Percentiles rank a stretch among this genome's conserved stretches.
Conservation (phyloP, 2,329 filamentous ascomycete genomes). For the Beauveria brongniartii region DNA sequence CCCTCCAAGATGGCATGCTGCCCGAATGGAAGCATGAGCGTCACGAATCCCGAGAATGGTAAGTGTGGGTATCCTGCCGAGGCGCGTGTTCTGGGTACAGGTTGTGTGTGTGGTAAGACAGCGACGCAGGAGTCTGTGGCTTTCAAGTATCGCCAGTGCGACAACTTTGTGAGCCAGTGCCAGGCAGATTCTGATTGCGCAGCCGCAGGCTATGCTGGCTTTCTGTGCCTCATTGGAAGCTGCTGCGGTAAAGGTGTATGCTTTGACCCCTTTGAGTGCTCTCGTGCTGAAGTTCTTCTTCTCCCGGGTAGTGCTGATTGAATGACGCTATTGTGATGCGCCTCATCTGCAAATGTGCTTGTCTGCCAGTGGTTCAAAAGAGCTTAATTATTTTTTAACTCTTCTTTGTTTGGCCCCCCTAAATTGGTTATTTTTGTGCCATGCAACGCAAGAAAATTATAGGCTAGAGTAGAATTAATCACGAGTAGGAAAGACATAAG, state of each 20-base stretch:
- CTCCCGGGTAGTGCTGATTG: constrained; percentile 15
- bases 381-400: too few species aligned
- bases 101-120: constrained; percentile 28
- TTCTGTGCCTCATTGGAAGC: constrained; percentile 27
- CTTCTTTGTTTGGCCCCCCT: too few species aligned
- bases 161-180: constrained; percentile 23
- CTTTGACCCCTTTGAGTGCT: constrained; percentile 29
- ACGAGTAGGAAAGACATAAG: not conserved
- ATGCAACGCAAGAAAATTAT: not conserved
- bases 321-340: not conserved
- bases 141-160: constrained; percentile 27
- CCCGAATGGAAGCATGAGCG: constrained; percentile 19
- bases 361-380: too few species aligned
- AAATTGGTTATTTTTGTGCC: too few species aligned
- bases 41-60: constrained; percentile 11
- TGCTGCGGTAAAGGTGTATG: constrained; percentile 29
- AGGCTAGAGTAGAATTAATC: not conserved
- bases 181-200: constrained; percentile 21
- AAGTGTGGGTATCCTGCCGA: constrained; percentile 24
- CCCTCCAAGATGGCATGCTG: constrained; percentile 27
- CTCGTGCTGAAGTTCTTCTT: constrained; percentile 24
- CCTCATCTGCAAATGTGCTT: too few species aligned
- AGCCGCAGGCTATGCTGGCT: constrained; percentile 17
- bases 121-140: constrained; percentile 17
- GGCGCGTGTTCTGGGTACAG: constrained; percentile 22